Conservation (phyloP, 352 stramenopile species). For the Phytophthora nicotianae region DNA sequence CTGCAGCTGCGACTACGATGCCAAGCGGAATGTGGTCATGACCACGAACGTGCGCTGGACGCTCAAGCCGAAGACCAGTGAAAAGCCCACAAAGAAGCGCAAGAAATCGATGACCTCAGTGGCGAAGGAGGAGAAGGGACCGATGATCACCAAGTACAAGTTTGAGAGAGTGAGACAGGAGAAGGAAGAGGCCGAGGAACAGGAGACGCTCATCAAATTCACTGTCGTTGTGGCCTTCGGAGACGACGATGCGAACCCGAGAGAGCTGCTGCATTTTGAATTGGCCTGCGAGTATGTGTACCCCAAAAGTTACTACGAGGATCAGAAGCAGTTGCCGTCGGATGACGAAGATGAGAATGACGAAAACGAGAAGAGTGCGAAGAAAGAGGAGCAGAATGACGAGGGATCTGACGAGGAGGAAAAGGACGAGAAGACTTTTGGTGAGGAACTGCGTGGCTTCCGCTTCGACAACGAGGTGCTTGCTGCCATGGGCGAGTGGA, state of each 20-base stretch:
- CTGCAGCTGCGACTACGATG: constrained; percentile 71
- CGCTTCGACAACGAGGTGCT: constrained; percentile 64
- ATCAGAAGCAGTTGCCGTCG: constrained; percentile 42
- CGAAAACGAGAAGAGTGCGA: constrained; percentile 10
- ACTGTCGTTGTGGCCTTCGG: constrained; percentile 48
- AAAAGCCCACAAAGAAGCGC: constrained; percentile 52
- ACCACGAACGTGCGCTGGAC: constrained; percentile 62
- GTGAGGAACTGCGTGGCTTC: constrained; percentile 61
- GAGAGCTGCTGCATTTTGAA: constrained; percentile 67
- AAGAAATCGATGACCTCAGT: constrained; percentile 24
- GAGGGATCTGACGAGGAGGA: constrained; percentile 19
- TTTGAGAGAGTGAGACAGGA: constrained; percentile 47
- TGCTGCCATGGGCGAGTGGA: constrained; percentile 53
- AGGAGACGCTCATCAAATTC: constrained; percentile 56
- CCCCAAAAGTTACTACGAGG: constrained; percentile 78
- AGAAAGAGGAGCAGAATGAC: constrained; percentile 7
- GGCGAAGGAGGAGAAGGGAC: constrained; percentile 17
- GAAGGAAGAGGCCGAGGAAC: constrained; percentile 18
- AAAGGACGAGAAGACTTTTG: constrained; percentile 40
- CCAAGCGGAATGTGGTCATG: constrained; percentile 64
- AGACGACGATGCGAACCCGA: constrained; percentile 38
- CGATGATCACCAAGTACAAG: constrained; percentile 54
- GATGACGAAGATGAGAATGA: constrained; percentile 36
- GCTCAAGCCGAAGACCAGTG: constrained; percentile 32
- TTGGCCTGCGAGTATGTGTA: constrained; percentile 59